Evolutionary conservation across 2,329 filamentous ascomycete species (phyloP).

Genomic region (Didymella pomorum): DNA sequence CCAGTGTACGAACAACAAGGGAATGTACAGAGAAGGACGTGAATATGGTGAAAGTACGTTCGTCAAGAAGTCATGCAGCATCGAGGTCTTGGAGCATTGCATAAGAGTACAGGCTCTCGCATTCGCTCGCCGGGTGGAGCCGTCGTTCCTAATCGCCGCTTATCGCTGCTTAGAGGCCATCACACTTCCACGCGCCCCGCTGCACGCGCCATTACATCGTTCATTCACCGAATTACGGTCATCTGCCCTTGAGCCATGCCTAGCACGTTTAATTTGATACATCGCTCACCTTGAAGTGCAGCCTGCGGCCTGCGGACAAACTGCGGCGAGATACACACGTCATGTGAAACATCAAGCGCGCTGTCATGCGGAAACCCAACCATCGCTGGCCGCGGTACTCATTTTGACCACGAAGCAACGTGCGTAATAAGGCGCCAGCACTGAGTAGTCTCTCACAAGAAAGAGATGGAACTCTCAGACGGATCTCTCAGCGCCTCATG

Average conservation of each 20-base stretch:
- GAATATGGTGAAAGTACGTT: neutral
- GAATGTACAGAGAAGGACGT: neutral
- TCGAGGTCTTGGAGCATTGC: slow-evolving; percentile 8
- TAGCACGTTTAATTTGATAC: neutral
- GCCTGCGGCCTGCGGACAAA: slow-evolving; percentile 1
- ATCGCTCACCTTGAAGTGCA: neutral
- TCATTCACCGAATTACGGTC: neutral
- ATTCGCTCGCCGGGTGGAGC: slow-evolving; percentile 25
- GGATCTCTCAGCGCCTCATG: no score
- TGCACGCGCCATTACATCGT: neutral
- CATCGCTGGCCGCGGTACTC: slow-evolving; percentile 6
- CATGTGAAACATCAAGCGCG: slow-evolving; percentile 33
- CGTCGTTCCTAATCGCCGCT: slow-evolving; percentile 26
- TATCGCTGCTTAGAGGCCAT: slow-evolving; percentile 12
- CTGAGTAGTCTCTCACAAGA: neutral
- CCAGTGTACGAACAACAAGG: slow-evolving; percentile 6
- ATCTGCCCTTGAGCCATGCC: neutral
- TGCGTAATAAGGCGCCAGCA: neutral
- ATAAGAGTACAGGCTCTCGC: slow-evolving; percentile 25
- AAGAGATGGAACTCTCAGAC: neutral
- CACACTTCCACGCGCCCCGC: slow-evolving; percentile 7
- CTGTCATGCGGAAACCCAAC: slow-evolving; percentile 24
- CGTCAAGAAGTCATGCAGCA: slow-evolving; percentile 5
- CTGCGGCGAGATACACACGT: slow-evolving; percentile 23
- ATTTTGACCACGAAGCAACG: neutral